These are phyloP conservation scores for Rubus idaeus DNA, from an alignment of 306 rosid genomes.

Conservation along the genomic window DNA sequence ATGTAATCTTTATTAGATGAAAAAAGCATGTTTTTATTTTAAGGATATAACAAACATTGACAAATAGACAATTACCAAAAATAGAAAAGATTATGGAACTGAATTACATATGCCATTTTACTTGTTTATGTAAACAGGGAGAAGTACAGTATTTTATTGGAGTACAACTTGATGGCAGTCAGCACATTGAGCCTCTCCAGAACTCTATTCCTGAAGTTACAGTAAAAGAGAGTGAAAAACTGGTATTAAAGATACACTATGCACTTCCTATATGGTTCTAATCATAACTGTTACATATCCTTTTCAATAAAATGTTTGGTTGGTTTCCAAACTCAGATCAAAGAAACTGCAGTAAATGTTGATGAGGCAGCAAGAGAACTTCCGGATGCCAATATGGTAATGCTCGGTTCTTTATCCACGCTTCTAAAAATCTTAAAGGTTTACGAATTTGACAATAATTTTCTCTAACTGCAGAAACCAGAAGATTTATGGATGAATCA, in stretches of 20 bases:
- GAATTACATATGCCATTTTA: background rate
- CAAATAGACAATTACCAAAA: background rate
- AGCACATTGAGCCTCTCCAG: conserved; percentile 81
- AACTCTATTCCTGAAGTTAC: conserved; percentile 63
- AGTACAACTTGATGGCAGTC: conserved; percentile 98
- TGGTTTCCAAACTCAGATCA: conserved; percentile 48
- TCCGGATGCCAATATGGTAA: conserved; percentile 95
- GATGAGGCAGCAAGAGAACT: conserved; percentile 86
- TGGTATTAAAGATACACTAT: conserved; percentile 40
- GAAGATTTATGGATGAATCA: conserved; percentile 96
- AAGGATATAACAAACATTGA: background rate
- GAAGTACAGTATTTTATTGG: conserved; percentile 98
- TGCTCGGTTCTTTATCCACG: conserved; percentile 7
- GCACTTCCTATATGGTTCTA: background rate
- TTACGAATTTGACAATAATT: conserved; percentile 21
- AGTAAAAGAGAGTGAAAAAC: conserved; percentile 70
- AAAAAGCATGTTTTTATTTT: background rate
- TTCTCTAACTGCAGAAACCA: conserved; percentile 69
- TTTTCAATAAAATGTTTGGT: conserved; percentile 16
- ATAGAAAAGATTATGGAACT: background rate
- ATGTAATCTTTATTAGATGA: conserved; percentile 14
- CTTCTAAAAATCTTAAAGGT: conserved; percentile 20
- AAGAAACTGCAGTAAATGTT: conserved; percentile 85
- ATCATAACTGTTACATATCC: background rate
- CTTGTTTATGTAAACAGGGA: conserved; percentile 56